A percentile compares a stretch with the other conserved stretches of the same genome.
Conservation (phyloP, 176 grass and related monocot species). For the Phyllostachys edulis region DNA sequence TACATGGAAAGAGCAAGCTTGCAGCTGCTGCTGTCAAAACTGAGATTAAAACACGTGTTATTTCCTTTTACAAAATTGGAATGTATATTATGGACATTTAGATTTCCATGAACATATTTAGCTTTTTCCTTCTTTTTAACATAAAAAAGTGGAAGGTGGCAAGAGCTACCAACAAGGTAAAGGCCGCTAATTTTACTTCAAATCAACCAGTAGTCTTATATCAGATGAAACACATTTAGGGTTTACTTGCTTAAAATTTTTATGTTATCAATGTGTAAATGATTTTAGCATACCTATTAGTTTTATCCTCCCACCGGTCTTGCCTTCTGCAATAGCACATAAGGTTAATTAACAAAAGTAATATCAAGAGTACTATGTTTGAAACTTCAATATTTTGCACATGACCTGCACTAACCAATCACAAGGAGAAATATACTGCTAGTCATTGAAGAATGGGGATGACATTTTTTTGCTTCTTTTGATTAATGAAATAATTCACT, state of each 20-base stretch:
- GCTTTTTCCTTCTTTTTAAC: neutral
- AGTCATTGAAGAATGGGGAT: neutral
- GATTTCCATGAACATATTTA: neutral
- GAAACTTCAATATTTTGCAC: neutral
- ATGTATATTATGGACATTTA: neutral
- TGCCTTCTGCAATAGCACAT: neutral
- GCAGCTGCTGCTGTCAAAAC: neutral
- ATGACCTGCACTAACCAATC: neutral
- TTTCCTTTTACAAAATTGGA: neutral
- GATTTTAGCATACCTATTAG: neutral
- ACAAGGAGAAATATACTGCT: neutral
- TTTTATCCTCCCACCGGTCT: neutral
- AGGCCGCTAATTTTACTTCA: neutral
- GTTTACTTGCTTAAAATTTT: neutral
- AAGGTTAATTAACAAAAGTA: neutral
- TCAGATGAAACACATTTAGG: neutral
- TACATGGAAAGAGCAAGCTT: conserved; percentile 18
- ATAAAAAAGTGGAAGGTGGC: neutral
- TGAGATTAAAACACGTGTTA: conserved; percentile 9
- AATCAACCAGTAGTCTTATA: neutral
- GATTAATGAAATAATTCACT: neutral
- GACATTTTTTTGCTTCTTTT: neutral
- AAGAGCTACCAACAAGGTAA: neutral
- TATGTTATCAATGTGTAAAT: neutral
- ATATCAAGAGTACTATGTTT: neutral